Conservation (phyloP, 352 stramenopile species). For the Phytophthora quininea region DNA sequence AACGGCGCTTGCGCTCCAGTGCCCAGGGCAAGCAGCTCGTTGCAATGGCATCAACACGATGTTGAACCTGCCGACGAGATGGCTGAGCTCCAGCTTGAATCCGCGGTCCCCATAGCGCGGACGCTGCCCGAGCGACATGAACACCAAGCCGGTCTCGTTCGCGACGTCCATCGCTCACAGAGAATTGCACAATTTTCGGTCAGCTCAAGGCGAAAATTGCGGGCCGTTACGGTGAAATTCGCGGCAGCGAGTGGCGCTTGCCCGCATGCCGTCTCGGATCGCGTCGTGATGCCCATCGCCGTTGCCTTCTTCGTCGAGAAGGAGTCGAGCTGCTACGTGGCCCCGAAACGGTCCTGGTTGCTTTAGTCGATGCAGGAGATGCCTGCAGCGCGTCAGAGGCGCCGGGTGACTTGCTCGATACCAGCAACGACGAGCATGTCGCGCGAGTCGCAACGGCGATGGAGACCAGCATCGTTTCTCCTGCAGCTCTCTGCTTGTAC, state of each 20-base stretch:
- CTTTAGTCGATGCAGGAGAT: no score
- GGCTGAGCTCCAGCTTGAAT: slow-evolving; percentile 13
- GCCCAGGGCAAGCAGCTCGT: neutral
- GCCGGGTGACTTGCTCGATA: no score
- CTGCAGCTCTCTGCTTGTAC: no score
- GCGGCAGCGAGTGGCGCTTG: neutral
- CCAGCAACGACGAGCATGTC: no score
- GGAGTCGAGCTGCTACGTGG: no score
- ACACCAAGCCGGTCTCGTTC: slow-evolving; percentile 13
- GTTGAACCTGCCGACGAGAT: slow-evolving; percentile 3
- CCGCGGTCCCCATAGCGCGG: slow-evolving; percentile 22
- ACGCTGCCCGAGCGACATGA: slow-evolving; percentile 7
- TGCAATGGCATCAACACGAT: neutral
- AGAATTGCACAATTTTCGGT: slow-evolving; percentile 10
- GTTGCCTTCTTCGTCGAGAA: no score
- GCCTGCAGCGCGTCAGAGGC: no score
- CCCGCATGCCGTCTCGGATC: neutral
- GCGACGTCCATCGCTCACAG: slow-evolving; percentile 15
- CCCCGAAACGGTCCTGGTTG: no score
- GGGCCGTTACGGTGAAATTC: slow-evolving; percentile 4
- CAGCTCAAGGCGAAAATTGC: slow-evolving; percentile 14
- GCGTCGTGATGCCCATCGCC: no score
- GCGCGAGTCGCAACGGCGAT: no score
- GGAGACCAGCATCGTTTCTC: no score
- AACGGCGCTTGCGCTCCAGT: neutral